A percentile compares a stretch with the other conserved stretches of the same genome.
These are phyloP conservation scores for Coniochaeta sp. DNA, from an alignment of 2,329 filamentous ascomycete genomes.

Conservation along the genomic window DNA sequence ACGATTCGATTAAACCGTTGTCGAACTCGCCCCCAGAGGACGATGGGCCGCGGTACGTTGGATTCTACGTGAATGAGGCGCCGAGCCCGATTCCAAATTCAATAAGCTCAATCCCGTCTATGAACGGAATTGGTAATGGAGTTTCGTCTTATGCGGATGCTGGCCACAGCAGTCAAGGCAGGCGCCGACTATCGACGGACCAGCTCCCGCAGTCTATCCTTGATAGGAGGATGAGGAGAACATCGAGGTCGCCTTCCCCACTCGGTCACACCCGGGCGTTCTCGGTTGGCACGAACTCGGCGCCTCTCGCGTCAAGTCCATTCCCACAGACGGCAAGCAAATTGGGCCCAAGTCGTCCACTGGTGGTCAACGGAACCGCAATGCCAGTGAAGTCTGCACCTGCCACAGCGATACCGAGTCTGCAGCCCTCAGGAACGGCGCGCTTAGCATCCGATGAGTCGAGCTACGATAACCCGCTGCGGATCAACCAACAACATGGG, in stretches of 20 bases:
- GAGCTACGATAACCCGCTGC: constrained; percentile 27
- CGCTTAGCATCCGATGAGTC: constrained; percentile 16
- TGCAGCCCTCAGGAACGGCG: constrained; percentile 13
- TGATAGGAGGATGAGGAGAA: constrained; percentile 43
- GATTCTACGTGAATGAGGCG: constrained; percentile 28
- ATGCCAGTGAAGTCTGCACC: constrained; percentile 4
- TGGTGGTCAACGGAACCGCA: constrained; percentile 34
- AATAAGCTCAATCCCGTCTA: not conserved
- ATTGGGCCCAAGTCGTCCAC: constrained; percentile 22
- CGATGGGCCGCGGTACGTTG: constrained; percentile 30
- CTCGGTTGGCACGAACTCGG: constrained; percentile 30
- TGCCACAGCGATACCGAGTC: constrained; percentile 7
- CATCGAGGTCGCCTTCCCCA: constrained; percentile 49
- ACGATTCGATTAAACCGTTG: constrained; percentile 28
- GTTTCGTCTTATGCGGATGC: constrained; percentile 41
- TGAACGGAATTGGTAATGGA: constrained; percentile 24
- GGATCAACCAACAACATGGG: constrained; percentile 25
- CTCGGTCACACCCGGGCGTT: constrained; percentile 40
- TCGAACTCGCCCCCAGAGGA: constrained; percentile 41
- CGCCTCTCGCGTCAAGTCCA: constrained; percentile 29
- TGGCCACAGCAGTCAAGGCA: constrained; percentile 27
- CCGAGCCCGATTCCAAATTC: constrained; percentile 16
- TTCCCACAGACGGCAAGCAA: constrained; percentile 27
- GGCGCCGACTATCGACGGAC: constrained; percentile 43
- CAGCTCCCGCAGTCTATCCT: constrained; percentile 45